Base-by-base conservation (phyloP, 208 protist species). In the Wallacemonas sp. region DNA sequence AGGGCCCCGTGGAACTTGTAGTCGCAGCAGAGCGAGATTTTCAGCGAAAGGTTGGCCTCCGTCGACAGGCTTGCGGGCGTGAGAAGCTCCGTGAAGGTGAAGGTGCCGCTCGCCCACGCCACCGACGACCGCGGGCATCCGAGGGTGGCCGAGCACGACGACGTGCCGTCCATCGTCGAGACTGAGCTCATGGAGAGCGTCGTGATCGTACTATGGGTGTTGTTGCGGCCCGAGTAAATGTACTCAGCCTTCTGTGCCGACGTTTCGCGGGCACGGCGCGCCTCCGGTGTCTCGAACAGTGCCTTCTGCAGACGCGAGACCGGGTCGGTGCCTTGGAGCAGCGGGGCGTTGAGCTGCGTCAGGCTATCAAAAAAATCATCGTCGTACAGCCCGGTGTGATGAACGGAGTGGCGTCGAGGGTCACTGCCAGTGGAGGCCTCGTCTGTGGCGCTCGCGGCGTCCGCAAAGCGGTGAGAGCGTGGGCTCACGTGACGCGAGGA, bases 71-170 rank as follows among this genome's bases (percentile, higher is more conserved):
- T 91, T 37, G 79, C 33, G 1, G 83, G 88, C 8, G 83, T 90
- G 67, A 96, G 73, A 1, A 92, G 59, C 12, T 76, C 73, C 1
- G 42, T 22, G 2, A 60, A 42, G 27, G 85, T 89, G 44, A 95
- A 89, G 38, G 78, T 79, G 13, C 91, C 87, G 34, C 83, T 91
- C 17, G 87, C 91, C 83, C 87, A 93, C 68, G 72, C 91, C 75
- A 93, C 83, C 26, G 91, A 77, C 12, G 79, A 77, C 26, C 68
- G 75, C 10, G 91, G 91, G 55, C 91, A 96, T n/a, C 87, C 87
- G 10, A 64, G 61, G 15, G 65, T 58, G 24, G 61, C 52, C 0
- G 73, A 74, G 62, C 87, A 93, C 10, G 57, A 42, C 6, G 79
- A 77, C 3, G 36, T 9, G 26, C 38, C 39, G 24, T 62, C 55